phyloP scores from a whole-genome alignment of 2,329 filamentous ascomycete genomes.

The Penicillium sp. region DNA sequence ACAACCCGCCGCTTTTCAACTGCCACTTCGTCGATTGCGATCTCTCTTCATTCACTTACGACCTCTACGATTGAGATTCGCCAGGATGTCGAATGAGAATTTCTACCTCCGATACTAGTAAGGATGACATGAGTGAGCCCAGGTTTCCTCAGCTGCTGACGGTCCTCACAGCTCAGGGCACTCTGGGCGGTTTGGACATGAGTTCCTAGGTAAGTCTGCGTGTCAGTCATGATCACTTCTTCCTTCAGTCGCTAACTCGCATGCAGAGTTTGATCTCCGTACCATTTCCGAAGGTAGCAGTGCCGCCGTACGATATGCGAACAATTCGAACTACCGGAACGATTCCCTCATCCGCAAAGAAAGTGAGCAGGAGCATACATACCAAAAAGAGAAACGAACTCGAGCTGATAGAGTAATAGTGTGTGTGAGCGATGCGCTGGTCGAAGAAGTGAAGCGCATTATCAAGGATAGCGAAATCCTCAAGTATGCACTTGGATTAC shows the following conservation, averaged over 20 bases:
- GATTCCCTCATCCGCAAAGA: constrained; percentile 99
- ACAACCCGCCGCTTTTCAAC: constrained; percentile 20
- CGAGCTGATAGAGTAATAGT: constrained; percentile 53
- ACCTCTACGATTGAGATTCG: neutral
- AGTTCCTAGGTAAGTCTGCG: constrained; percentile 75
- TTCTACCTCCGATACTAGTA: constrained; percentile 99
- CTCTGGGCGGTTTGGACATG: constrained; percentile 94
- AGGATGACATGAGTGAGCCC: constrained; percentile 39
- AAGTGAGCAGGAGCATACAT: constrained; percentile 60
- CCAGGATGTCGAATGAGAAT: constrained; percentile 67
- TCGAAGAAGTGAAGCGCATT: constrained; percentile 94
- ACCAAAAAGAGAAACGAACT: neutral
- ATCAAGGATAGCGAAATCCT: constrained; percentile 96
- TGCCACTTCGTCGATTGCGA: constrained; percentile 11
- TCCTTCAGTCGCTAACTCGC: constrained; percentile 20
- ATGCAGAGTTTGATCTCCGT: constrained; percentile 88
- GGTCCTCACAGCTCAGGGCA: constrained; percentile 75
- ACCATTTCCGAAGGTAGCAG: constrained; percentile 89
- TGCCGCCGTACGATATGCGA: constrained; percentile 92
- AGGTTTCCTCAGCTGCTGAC: constrained; percentile 43
- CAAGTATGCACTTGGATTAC: constrained; percentile 62
- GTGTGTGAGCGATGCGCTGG: constrained; percentile 88
- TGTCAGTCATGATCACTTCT: neutral
- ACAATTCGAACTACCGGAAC: constrained; percentile 99
- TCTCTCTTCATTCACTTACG: neutral